Percentiles rank a stretch among this genome's conserved stretches.
Evolutionary conservation across 345 rosid genomes (phyloP).

Genomic region (Leavenworthia alabamica): DNA sequence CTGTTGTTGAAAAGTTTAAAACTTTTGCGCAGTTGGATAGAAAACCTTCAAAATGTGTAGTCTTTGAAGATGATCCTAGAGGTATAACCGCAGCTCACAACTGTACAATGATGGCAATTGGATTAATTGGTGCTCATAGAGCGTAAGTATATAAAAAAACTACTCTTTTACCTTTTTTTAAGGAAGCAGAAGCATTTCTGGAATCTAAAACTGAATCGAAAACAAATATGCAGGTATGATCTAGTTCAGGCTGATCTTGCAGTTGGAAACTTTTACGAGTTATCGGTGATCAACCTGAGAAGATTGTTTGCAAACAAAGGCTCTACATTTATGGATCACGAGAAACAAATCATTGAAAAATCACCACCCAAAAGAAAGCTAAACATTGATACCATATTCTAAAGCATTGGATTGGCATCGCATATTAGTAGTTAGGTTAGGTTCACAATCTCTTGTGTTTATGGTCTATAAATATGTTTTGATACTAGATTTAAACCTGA

Average conservation of each 20-base stretch:
- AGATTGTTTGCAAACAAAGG: conserved; percentile 89
- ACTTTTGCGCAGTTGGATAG: conserved; percentile 64
- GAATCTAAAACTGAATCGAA: conserved; percentile 6
- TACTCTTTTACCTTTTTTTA: background rate
- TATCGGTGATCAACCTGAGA: conserved; percentile 83
- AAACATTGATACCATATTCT: conserved; percentile 74
- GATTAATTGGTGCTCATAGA: conserved; percentile 74
- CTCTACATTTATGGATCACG: conserved; percentile 77
- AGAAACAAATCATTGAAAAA: conserved; percentile 71
- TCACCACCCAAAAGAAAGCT: conserved; percentile 78
- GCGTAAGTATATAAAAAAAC: conserved; percentile 46
- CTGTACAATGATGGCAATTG: conserved; percentile 98
- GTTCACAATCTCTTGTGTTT: background rate
- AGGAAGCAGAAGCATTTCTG: background rate
- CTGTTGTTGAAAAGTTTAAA: background rate
- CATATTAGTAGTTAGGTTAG: conserved; percentile 26
- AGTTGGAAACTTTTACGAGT: conserved; percentile 67
- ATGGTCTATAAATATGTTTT: conserved; percentile 2
- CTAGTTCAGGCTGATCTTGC: conserved; percentile 94
- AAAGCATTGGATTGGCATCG: conserved; percentile 18
- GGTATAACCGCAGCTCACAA: conserved; percentile 91
- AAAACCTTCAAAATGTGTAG: conserved; percentile 91
- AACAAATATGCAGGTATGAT: conserved; percentile 57
- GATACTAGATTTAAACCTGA: background rate
- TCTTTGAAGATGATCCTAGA: conserved; percentile 89